phyloP scores from a whole-genome alignment of 306 rosid species.

The Senna siamea region DNA sequence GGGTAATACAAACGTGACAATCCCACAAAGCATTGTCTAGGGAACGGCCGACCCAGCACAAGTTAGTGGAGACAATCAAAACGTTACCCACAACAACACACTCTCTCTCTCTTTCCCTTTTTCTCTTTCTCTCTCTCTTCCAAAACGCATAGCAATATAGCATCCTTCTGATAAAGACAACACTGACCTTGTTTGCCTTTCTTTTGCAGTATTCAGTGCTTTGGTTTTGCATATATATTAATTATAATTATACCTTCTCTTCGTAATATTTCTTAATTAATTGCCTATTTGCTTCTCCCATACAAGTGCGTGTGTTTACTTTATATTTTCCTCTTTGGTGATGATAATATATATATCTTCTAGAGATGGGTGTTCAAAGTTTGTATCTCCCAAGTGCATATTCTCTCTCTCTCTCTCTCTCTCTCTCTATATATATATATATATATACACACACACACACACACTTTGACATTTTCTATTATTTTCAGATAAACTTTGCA shows the following conservation, averaged over 20 bases:
- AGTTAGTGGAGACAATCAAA: slow-evolving; percentile 63
- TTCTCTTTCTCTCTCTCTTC: slow-evolving; percentile 12
- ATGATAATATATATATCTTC: slow-evolving; percentile 16
- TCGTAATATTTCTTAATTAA: not conserved
- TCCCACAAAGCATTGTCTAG: slow-evolving; percentile 55
- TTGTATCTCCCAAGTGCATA: slow-evolving; percentile 17
- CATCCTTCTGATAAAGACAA: slow-evolving; percentile 39
- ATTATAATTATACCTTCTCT: not conserved
- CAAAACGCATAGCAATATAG: not conserved
- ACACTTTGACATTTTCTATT: not conserved
- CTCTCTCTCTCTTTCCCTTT: too few species aligned
- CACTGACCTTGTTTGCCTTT: slow-evolving; percentile 52
- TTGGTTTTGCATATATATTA: slow-evolving; percentile 41
- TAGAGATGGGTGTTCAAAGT: slow-evolving; percentile 36
- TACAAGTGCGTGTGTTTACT: slow-evolving; percentile 44
- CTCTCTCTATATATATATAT: too few species aligned
- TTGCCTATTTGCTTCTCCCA: slow-evolving; percentile 42
- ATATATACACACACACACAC: too few species aligned
- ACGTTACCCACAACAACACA: slow-evolving; percentile 44
- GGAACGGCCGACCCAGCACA: slow-evolving; percentile 70
- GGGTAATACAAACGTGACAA: slow-evolving; percentile 53
- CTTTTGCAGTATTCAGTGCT: slow-evolving; percentile 44
- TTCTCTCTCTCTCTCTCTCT: too few species aligned
- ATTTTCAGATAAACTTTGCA: not conserved
- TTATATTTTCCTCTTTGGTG: too few species aligned